Base-by-base conservation (phyloP, 805 yeast species). In the Nakazawaea wyomingensis region DNA sequence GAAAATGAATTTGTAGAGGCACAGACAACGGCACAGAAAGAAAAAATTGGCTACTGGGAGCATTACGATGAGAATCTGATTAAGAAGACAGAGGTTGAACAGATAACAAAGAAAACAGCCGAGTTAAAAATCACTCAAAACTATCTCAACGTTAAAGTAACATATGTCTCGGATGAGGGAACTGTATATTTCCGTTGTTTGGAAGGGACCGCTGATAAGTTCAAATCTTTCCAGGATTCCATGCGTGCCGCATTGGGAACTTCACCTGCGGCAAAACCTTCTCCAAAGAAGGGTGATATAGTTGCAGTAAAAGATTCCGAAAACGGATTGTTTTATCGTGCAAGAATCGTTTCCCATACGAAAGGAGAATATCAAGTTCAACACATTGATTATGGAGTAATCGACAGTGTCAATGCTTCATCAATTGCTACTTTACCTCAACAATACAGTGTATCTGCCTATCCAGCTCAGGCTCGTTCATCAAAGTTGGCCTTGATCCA, bases 21-120 rank as follows among this genome's bases (percentile, higher is more conserved):
- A 9, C 84, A 85, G 60, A 77, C 71, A 24, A 56, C 55, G 8
- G 95, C 96, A 2, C 72, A 73, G 55, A 53, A 53, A 1, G 62
- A 59, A 26, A 72, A 70, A 52, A 58, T 69, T 50, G 95, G 95
- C 13, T 37, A 86, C 5, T 88, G 96, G 96, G 60, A 63, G 22
- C 57, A 75, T 50, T 82, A 74, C 54, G 80, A 71, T 43, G 70
- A 72, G 4, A 33, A 37, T 19, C 60, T 60, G 48, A 58, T 66
- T 37, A 67, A 62, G 29, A 67, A 57, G 3, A 64, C 60, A 44
- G 60, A 54, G 22, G 41, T 49, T 20, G 48, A 49, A 11, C 39
- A 50, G 11, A 30, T 55, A 9, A 34, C 54, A 3, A 45, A 48
- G 5, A 39, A 48, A 18, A 34, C 55, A 20, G 52, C 52, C 22